Evolutionary conservation across 75 land plant genomes (phyloP), one percentile per base, ranked within the genome.

Genomic region (Adiantum capillusveneris): DNA sequence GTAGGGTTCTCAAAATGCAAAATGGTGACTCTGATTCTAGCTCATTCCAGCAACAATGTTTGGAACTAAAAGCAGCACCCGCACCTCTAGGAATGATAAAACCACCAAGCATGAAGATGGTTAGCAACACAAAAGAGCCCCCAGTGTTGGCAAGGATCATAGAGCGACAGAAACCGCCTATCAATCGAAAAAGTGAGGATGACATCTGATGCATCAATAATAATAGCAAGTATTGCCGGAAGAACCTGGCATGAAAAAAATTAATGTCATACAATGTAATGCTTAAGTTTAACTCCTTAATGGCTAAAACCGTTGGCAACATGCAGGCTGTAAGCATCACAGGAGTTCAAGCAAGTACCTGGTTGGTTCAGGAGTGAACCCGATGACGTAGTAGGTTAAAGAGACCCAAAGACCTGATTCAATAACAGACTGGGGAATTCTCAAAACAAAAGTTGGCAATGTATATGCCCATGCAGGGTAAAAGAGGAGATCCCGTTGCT

Each of bases 401-500:
- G 53, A 65, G 61, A 80, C 60, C 88, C 88, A 90, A 53, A 87
- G 73, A 20, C 56, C 56, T 19, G 89, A 43, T 44, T 91, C 97
- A 0, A 85, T n/a, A 0, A 88, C 1, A 0, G 95, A 77, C 0
- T 70, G 68, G 0, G 97, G 97, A 43, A 88, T 66, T 49, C 72
- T 45, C 22, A 88, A 62, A 7, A 85, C 43, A 21, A 79, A 61
- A 17, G 65, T 78, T 1, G 95, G 88, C 6, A 91, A 25, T 7
- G 84, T 80, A 68, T 67, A 91, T 6, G 79, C 67, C 97, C 97
- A 91, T 13, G 86, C 71, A 0, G 97, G 95, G 58, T 82, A 83
- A 68, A 91, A 84, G 14, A 82, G 73, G 39, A 91, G 77, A 57
- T 91, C 94, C 27, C 97, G 57, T 12, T 91, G 97, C 75, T 91